These are phyloP conservation scores for Pascua guehoae DNA, from an alignment of 1,284 basidiomycete species.

Conservation along the genomic window DNA sequence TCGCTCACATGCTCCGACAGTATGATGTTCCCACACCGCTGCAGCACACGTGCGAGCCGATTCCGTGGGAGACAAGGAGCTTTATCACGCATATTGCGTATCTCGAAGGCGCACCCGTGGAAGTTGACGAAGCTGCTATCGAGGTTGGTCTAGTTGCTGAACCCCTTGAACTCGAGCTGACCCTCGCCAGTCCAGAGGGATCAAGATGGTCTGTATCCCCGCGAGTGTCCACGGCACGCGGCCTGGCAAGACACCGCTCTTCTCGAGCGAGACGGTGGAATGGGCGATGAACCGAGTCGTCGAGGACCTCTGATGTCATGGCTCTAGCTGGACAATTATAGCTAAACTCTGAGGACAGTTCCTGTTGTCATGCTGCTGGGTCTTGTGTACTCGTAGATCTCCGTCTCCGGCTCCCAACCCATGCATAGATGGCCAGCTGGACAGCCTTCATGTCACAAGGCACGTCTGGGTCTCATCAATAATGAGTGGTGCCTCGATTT, in stretches of 20 bases:
- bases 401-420: no score
- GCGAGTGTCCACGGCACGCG: slow-evolving; percentile 14
- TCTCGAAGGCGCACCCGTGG: slow-evolving; percentile 61
- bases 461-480: no score
- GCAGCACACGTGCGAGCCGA: slow-evolving; percentile 63
- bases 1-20: slow-evolving; percentile 66
- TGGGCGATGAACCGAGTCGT: slow-evolving; percentile 40
- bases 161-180: neutral
- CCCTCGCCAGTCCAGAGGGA: slow-evolving; percentile 28
- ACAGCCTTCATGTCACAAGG: no score
- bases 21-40: slow-evolving; percentile 53
- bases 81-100: slow-evolving; percentile 77
- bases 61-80: slow-evolving; percentile 28
- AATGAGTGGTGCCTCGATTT: no score
- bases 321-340: no score
- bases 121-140: slow-evolving; percentile 60
- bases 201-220: slow-evolving; percentile 37
- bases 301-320: no score
- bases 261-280: slow-evolving; percentile 35
- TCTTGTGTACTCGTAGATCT: no score
- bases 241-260: slow-evolving; percentile 28
- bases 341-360: no score
- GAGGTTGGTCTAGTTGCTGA: slow-evolving; percentile 54
- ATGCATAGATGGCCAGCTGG: no score
- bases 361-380: no score